phyloP scores from a whole-genome alignment of 768 basidiomycete genomes.

The Hericium alpestre region DNA sequence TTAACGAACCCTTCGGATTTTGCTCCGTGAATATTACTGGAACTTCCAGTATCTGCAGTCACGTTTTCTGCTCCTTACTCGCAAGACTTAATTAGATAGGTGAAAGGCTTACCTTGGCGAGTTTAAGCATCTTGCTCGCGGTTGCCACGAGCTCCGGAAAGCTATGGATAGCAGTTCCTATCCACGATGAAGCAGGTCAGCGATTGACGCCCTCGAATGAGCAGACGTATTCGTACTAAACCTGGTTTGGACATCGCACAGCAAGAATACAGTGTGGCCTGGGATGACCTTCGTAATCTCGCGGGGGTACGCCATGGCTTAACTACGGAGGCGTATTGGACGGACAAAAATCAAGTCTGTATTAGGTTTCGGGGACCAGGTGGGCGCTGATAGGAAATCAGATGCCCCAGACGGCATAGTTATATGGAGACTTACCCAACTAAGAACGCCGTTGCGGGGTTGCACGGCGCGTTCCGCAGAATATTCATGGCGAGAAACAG shows the following conservation, averaged over 20 bases:
- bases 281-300: constrained; percentile 26
- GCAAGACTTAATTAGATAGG: background rate
- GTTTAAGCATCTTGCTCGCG: constrained; percentile 64
- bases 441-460: background rate
- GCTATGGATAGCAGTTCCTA: constrained; percentile 47
- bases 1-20: constrained; percentile 57
- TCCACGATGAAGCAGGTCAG: background rate
- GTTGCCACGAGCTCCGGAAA: constrained; percentile 64
- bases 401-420: too few relatives aligned
- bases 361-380: too few relatives aligned
- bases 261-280: constrained; percentile 45
- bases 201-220: too few relatives aligned
- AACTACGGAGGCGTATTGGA: background rate
- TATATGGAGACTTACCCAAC: background rate
- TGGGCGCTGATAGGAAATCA: too few relatives aligned
- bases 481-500: too few relatives aligned
- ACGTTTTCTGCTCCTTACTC: background rate
- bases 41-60: constrained; percentile 44
- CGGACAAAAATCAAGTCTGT: too few relatives aligned
- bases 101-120: constrained; percentile 46
- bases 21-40: constrained; percentile 80
- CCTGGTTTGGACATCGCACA: constrained; percentile 76
- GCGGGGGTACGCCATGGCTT: background rate
- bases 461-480: background rate
- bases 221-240: constrained; percentile 40